A percentile compares a stretch with the other conserved stretches of the same genome.
phyloP scores from a whole-genome alignment of 2,329 filamentous ascomycete genomes.

The Colletotrichum cereale region DNA sequence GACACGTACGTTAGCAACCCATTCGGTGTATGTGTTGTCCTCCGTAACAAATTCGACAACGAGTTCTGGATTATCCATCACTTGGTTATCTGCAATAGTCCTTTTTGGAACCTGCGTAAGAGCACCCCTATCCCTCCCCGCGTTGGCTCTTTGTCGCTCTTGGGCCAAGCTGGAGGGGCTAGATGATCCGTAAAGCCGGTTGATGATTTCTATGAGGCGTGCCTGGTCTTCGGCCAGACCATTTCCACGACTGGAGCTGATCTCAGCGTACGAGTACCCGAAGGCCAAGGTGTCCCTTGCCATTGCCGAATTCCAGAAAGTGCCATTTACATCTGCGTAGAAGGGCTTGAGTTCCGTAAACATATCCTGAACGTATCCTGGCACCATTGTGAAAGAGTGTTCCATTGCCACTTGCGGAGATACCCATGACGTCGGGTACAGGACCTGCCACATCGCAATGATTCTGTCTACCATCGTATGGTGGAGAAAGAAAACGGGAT shows the following conservation, averaged over 20 bases:
- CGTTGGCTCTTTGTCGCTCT: constrained; percentile 7
- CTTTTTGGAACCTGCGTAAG: constrained; percentile 39
- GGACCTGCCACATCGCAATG: constrained; percentile 81
- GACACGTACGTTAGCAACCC: constrained; percentile 75
- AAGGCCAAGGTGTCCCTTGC: constrained; percentile 71
- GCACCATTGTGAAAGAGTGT: constrained; percentile 71
- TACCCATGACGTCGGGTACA: constrained; percentile 78
- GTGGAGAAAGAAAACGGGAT: constrained; percentile 84
- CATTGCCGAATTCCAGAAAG: constrained; percentile 76
- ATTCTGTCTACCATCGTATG: constrained; percentile 82
- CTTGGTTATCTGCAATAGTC: background rate
- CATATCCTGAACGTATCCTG: constrained; percentile 66
- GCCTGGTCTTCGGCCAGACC: constrained; percentile 53
- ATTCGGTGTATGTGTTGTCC: constrained; percentile 67
- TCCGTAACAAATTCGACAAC: constrained; percentile 3
- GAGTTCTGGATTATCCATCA: constrained; percentile 8
- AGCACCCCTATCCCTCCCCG: background rate
- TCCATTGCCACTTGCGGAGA: constrained; percentile 65
- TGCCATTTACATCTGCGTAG: constrained; percentile 66
- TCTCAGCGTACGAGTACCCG: constrained; percentile 82
- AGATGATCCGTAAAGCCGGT: constrained; percentile 57
- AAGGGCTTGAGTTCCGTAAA: constrained; percentile 76
- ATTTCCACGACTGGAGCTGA: constrained; percentile 48
- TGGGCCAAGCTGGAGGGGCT: constrained; percentile 44
- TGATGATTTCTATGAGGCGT: constrained; percentile 66